These are phyloP conservation scores for Suzukiozyma palmioleophila DNA, from an alignment of 1,139 yeast species.

Conservation along the genomic window DNA sequence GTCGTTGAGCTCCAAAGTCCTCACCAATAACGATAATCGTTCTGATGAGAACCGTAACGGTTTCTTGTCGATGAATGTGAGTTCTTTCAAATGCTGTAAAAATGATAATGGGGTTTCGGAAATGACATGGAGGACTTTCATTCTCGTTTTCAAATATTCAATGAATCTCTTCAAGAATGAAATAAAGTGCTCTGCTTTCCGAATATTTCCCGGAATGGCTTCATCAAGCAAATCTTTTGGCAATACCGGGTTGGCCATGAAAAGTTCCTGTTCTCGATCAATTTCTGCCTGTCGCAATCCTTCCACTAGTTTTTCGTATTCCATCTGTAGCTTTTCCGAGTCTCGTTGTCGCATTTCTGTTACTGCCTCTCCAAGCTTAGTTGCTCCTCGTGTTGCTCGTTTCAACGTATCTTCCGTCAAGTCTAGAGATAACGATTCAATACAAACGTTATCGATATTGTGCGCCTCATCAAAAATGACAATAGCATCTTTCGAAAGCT, in stretches of 20 bases:
- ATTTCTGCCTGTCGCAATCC: conserved; percentile 80
- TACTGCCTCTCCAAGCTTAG: conserved; percentile 65
- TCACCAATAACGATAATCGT: conserved; percentile 76
- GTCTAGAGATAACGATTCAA: conserved; percentile 89
- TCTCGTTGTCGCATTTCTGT: conserved; percentile 81
- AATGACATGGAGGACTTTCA: conserved; percentile 95
- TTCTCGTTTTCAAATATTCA: conserved; percentile 91
- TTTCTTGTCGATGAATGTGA: conserved; percentile 87
- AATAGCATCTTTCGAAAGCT: conserved; percentile 86
- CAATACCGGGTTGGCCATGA: conserved; percentile 83
- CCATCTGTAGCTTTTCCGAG: conserved; percentile 78
- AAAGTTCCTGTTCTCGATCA: conserved; percentile 70
- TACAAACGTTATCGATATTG: conserved; percentile 96
- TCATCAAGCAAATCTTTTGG: conserved; percentile 84
- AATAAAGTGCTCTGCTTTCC: conserved; percentile 95
- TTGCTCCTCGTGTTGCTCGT: conserved; percentile 64
- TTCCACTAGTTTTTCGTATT: conserved; percentile 84
- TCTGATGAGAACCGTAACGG: conserved; percentile 92
- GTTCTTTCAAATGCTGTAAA: conserved; percentile 84
- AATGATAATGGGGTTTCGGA: conserved; percentile 95
- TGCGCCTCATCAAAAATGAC: conserved; percentile 98
- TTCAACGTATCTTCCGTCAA: conserved; percentile 45
- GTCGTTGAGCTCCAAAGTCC: conserved; percentile 82
- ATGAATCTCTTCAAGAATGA: conserved; percentile 88
- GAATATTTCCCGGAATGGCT: conserved; percentile 94